Evolutionary conservation across 305 asterid species (phyloP).

Genomic region (Rubia balearica): DNA sequence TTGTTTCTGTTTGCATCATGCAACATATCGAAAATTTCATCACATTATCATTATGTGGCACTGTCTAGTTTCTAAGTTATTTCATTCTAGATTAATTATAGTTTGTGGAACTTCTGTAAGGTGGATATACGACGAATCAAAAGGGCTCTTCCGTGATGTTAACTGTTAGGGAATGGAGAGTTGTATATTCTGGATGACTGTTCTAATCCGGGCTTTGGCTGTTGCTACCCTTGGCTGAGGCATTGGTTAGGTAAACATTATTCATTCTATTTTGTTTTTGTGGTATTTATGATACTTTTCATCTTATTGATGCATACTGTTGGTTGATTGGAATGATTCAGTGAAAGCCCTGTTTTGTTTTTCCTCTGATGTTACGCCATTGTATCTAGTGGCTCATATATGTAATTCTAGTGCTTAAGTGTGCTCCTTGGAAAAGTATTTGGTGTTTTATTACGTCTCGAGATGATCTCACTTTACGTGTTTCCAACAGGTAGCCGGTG

Average conservation of each 20-base stretch:
- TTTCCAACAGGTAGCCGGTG: slow-evolving; percentile 16
- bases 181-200: slow-evolving; percentile 21
- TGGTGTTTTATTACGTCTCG: not conserved
- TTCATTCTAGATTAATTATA: not conserved
- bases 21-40: not conserved
- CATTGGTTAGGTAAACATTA: slow-evolving; percentile 21
- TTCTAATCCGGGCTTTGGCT: slow-evolving; percentile 12
- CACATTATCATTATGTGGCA: not conserved
- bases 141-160: slow-evolving; percentile 77
- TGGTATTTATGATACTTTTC: not conserved
- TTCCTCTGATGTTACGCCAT: not conserved
- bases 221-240: slow-evolving; percentile 16
- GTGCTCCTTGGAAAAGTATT: not conserved
- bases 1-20: not conserved
- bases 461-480: not conserved
- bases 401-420: not conserved
- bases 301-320: not conserved
- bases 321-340: not conserved
- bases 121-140: slow-evolving; percentile 93
- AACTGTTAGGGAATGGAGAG: slow-evolving; percentile 40
- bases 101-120: slow-evolving; percentile 36
- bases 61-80: not conserved
- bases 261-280: not conserved
- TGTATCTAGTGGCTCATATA: not conserved
- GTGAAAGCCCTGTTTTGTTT: not conserved